Base-by-base conservation (phyloP, 2,329 filamentous ascomycete genomes). In the Graphilbum ipis-grandicollis region DNA sequence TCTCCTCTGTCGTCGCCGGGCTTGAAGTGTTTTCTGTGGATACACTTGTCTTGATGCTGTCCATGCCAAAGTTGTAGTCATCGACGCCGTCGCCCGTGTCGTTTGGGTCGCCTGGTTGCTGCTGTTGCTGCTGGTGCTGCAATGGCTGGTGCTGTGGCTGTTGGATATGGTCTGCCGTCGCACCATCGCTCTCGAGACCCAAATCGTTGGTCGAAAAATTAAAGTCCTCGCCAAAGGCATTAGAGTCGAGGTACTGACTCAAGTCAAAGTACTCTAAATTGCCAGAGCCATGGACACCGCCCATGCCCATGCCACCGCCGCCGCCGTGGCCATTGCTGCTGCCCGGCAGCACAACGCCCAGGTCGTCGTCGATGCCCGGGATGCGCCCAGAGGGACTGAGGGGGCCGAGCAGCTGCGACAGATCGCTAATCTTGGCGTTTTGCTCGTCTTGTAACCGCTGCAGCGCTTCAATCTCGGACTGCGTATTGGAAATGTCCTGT, bases 371-470 rank as follows among this genome's bases (percentile, higher is more conserved):
- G 2, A 90, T 54, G 5, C 81, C 81, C 1, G 83, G 80, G 26
- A 93, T 81, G 14, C 71, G 68, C 5, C 83, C 84, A 1, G 73
- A 81, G 0, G 85, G 85, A 48, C 78, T 86, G 12, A 93, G 65
- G 0, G 85, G 85, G 7, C 80, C 76, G 8, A 94, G 66, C 14
- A 84, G 60, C 38, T 72, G 75, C 36, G 75, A 75, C 9, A 94
- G 63, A 40, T 81, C 74, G 42, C 81, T 72, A 1, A 94, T 79
- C 34, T 80, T 79, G 34, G 68, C 68, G 41, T 79, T 75, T 49
- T 93, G 85, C 41, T 88, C 75, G 19, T 73, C 71, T 50, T 92
- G 82, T 48, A 93, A 63, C 31, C 76, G 77, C 43, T 82, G 73
- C 2, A 96, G 65, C 22, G 79, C 68, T 36, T 90, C 81, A 21